Base-by-base conservation (phyloP, 371 early-diverging fungal genomes). In the Syncephalis fuscata region DNA sequence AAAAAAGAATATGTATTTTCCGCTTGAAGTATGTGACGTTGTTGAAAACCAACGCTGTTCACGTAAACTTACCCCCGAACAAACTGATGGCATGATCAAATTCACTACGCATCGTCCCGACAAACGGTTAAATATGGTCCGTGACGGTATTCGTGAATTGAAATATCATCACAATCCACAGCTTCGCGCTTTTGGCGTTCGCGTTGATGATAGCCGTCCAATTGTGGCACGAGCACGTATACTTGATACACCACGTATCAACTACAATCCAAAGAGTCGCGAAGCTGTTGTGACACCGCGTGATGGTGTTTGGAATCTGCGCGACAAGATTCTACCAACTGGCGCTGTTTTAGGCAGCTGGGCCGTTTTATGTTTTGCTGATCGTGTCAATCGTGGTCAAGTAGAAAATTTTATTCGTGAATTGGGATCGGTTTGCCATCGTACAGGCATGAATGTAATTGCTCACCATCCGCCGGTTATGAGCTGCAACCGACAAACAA, bases 71-170 rank as follows among this genome's bases (percentile, higher is more conserved):
- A 78, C 82, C 54, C 88, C 86, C 39, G 67, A 65, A 25, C 81
- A 92, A 68, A 91, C 91, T 0, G 79, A 87, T 0, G 86, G 88
- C 46, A 90, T 92, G 88, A 88, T 94, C 62, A 82, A 74, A 53
- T 85, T 87, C 56, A 82, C 89, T 0, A 81, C 85, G 55, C 78
- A 80, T 52, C 70, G 73, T 24, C 95, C 92, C 1, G 60, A 71
- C 40, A 61, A 74, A 48, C 74, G 82, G 32, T 65, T 68, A 41
- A 65, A 73, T 43, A 71, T 65, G 48, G 82, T 85, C 50, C 61
- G 51, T 24, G 62, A 71, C 20, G 73, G 68, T 11, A 40, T 74
- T 15, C 44, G 55, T 17, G 52, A 64, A 1, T 56, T 80, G 17
- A 54, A 71, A 27, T 71, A 75, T 54, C 55, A 61, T 15, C 49